Evolutionary conservation across 2,329 filamentous ascomycete genomes (phyloP).

Genomic region (Ceratocystis smalleyi): DNA sequence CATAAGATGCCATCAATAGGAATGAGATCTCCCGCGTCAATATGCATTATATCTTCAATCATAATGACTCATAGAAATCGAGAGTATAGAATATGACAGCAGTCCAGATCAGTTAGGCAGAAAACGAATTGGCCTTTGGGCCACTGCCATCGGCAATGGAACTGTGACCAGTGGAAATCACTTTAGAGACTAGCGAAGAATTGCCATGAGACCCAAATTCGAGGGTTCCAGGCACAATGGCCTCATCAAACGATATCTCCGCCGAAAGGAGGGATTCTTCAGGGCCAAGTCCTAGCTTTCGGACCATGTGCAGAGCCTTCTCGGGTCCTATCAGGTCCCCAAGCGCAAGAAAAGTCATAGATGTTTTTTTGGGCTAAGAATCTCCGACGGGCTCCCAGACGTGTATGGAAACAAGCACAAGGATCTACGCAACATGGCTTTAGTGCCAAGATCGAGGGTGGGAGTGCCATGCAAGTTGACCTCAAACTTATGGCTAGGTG

Average conservation of each 20-base stretch:
- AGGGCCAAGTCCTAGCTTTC: conserved; percentile 48
- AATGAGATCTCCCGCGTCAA: conserved; percentile 54
- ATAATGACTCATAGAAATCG: conserved; percentile 55
- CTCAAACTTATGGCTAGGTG: not conserved
- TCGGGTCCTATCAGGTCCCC: conserved; percentile 59
- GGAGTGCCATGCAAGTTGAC: conserved; percentile 23
- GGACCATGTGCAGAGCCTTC: conserved; percentile 53
- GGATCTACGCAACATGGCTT: conserved; percentile 52
- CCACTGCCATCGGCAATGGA: not conserved
- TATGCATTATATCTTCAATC: conserved; percentile 53
- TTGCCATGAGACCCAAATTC: conserved; percentile 10
- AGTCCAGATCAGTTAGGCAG: conserved; percentile 31
- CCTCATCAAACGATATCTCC: conserved; percentile 53
- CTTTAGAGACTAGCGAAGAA: not conserved
- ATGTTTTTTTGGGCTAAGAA: conserved; percentile 66
- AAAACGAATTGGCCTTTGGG: not conserved
- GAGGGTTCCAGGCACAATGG: conserved; percentile 9
- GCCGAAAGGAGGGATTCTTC: conserved; percentile 53
- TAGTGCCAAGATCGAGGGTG: conserved; percentile 49
- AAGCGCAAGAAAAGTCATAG: conserved; percentile 54
- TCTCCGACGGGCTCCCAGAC: conserved; percentile 57
- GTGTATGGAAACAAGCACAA: conserved; percentile 54
- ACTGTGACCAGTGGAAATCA: not conserved
- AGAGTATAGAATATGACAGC: conserved; percentile 53
- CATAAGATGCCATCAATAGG: conserved; percentile 55